Evolutionary conservation across 306 rosid genomes (phyloP), one percentile per base, ranked within the genome.

Genomic region (Inga laurina): DNA sequence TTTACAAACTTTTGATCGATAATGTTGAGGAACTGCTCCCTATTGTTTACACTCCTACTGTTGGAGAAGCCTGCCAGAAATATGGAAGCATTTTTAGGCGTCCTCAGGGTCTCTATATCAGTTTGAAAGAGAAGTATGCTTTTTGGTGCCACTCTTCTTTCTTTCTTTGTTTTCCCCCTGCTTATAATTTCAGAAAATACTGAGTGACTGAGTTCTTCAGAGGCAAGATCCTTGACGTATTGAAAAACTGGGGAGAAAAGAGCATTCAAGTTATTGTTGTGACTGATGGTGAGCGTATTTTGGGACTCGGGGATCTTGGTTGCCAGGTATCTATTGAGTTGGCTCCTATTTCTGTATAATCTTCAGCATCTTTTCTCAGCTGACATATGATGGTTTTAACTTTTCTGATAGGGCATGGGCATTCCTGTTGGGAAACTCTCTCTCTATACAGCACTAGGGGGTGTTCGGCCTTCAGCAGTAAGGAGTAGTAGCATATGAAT

Each of bases 301-400:
- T 96, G 85, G 99, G 99, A 81, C 98, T 96, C 11, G 99, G 99
- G 74, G 99, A 96, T 89, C 98, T 96, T 64, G 99, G 99, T 62
- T 91, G 97, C 90, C 99, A 96, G 97, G 99, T 95, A 84, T 78
- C 18, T 65, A 57, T 44, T 57, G 22, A 52, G n/a, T 51, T 68
- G 30, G 65, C 67, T 62, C 27, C 74, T 82, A 76, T 18, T 32
- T 86, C 67, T 76, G 64, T 44, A 22, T 74, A 59, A 56, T 70
- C 18, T 78, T 62, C 64, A 56, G 6, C 56, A 22, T 51, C 11
- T 39, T 72, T 19, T 85, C 18, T 14, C 49, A 35, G 19, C 57
- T 76, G 71, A 84, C 79, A 12, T 68, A 44, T 64, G 45, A 16
- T 65, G 59, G 4, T 46, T 82, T 74, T 41, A 4, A 32, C 79